phyloP scores from a whole-genome alignment of 331 rosid genomes.

The Saraca asoca region DNA sequence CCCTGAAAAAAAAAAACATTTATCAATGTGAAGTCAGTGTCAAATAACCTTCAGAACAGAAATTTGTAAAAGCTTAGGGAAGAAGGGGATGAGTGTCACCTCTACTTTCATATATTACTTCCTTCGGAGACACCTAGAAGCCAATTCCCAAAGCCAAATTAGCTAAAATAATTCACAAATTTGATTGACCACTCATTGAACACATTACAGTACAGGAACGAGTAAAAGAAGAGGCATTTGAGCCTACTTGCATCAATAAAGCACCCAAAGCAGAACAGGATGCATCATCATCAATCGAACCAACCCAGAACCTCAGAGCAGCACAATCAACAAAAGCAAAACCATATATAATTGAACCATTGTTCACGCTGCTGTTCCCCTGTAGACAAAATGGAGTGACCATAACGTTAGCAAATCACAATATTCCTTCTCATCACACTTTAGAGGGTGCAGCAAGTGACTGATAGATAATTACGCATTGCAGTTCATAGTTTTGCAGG shows the following conservation, averaged over 20 bases:
- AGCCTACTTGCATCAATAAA: constrained; percentile 82
- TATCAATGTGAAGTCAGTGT: constrained; percentile 19
- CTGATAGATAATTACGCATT: not conserved
- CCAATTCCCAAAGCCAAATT: constrained; percentile 34
- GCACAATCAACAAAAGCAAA: constrained; percentile 95
- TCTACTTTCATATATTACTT: constrained; percentile 70
- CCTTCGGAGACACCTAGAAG: constrained; percentile 87
- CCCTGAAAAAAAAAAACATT: constrained; percentile 50
- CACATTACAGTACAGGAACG: constrained; percentile 18
- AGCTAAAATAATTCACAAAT: constrained; percentile 34
- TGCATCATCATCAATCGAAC: constrained; percentile 75
- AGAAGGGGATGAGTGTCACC: constrained; percentile 47
- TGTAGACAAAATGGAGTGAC: constrained; percentile 40
- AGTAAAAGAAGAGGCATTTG: constrained; percentile 27
- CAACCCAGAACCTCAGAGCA: constrained; percentile 83
- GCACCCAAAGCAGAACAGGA: constrained; percentile 89
- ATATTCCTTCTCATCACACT: not conserved
- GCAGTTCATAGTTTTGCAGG: not conserved
- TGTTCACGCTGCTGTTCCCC: constrained; percentile 53
- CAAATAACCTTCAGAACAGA: constrained; percentile 25
- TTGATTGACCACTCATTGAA: constrained; percentile 25
- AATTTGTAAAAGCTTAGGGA: constrained; percentile 16
- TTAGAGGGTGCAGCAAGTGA: not conserved
- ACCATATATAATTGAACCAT: constrained; percentile 72
- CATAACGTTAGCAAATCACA: constrained; percentile 22